Evolutionary conservation across 441 rosid species (phyloP), one percentile per base, ranked within the genome.

Genomic region (Lepidium campestre): DNA sequence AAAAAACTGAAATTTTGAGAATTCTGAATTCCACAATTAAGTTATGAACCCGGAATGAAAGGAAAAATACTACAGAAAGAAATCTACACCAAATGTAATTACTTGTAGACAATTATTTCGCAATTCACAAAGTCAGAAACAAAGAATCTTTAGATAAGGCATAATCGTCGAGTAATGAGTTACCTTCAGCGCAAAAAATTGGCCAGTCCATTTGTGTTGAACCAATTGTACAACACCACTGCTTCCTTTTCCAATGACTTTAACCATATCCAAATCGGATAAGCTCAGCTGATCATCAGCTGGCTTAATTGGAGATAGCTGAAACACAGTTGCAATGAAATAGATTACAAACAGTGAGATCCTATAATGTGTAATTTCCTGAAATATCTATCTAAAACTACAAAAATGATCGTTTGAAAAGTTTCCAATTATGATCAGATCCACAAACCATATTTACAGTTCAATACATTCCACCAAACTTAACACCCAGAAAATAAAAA

Each of bases 201-300:
- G 97, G 57, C 84, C 85, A 17, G 97, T 91, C 99, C 99, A 94
- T 76, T 94, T 94, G 79, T 94, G 99, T 61, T 86, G 99, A 76
- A 94, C 99, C 79, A 94, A 70, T 53, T 94, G 99, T 29, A 94
- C 99, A 63, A 77, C 85, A 64, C 97, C 99, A 62, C 97, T 87
- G 69, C 83, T 91, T 69, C 99, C 99, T 80, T 94, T 94, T 9
- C 99, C 99, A 35, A 94, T 81, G 55, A 91, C 83, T 72, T 94
- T 91, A 67, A 94, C 80, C 35, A 83, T 46, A 60, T 91, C 99
- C 29, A 94, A 23, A 60, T 94, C 99, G 6, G 84, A 87, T 70
- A 94, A 82, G 79, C 73, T 85, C 83, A 91, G 68, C 79, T 89
- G 94, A 71, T 90, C 73, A 75, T 93, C 99, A 1, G 85, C 31